Evolutionary conservation across 352 stramenopile species (phyloP), one percentile per base, ranked within the genome.

Genomic region (Globisporangium cederbergense): DNA sequence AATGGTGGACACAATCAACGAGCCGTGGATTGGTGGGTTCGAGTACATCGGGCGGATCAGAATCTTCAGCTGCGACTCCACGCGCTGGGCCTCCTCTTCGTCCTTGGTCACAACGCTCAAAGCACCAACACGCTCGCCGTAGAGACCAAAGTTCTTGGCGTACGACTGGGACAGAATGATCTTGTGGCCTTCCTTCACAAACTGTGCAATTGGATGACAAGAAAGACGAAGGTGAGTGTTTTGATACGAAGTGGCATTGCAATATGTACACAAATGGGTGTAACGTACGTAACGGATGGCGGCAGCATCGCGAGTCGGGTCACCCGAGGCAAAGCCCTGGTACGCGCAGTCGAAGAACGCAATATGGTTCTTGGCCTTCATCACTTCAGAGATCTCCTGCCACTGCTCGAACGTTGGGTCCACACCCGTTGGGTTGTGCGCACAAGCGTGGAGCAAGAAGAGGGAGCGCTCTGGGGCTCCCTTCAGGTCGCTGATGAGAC

Each of bases 81-180:
- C 90, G 61, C 95, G 86, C 63, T 96, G 86, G 36, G 95, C 96
- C 82, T 99, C 97, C 32, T 99, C 97, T 46, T 89, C 78, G 74
- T 91, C 81, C 58, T 79, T 77, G 28, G 89, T 97, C 58, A 99
- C 97, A 32, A 99, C 86, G 40, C 90, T 98, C 55, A 99, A 81
- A 32, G 97, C 93, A 53, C 98, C 98, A 28, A 99, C 91, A 71
- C 98, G 85, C 75, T 99, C 96, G 60, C 98, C 98, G 81, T 99
- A 99, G 11, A 99, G 89, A 63, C 98, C 98, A 77, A 99, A 99
- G 92, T 99, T 99, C 86, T 99, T 99, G 47, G 97, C 97, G 79
- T 99, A 99, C 71, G 91, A 98, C 87, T 99, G 98, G 42, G 95
- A 94, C 58, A 99, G 77, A 16, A 97, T 76, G 72, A 99, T 87